These are phyloP conservation scores for Trichocomaceae sp. DNA, from an alignment of 2,329 filamentous ascomycete genomes.

Conservation along the genomic window DNA sequence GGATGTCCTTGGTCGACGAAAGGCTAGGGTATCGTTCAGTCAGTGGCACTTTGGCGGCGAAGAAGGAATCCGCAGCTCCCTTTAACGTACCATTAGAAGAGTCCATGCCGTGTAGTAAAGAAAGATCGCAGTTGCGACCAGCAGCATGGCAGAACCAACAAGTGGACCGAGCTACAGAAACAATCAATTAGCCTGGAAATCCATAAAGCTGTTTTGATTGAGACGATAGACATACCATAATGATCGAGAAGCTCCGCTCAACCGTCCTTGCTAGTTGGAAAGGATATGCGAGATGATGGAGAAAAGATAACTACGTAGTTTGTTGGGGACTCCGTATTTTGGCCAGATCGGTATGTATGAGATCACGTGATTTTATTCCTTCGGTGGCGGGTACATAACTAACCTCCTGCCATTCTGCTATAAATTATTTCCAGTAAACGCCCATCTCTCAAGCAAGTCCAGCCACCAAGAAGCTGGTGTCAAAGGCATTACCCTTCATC, in stretches of 20 bases:
- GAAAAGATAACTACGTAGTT: neutral
- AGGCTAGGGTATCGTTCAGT: constrained; percentile 52
- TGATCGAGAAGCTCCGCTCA: neutral
- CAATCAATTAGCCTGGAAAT: neutral
- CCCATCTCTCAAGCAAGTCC: neutral
- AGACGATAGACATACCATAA: neutral
- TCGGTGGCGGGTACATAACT: constrained; percentile 6
- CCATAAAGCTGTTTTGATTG: neutral
- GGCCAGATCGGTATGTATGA: constrained; percentile 8
- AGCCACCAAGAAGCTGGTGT: constrained; percentile 6
- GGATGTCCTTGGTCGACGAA: constrained; percentile 95
- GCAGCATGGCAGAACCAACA: constrained; percentile 68
- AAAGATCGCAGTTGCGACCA: constrained; percentile 65
- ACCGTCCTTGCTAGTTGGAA: neutral
- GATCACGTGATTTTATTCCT: constrained; percentile 8
- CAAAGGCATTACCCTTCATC: constrained; percentile 1
- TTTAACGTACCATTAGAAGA: constrained; percentile 72
- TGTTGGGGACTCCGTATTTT: neutral
- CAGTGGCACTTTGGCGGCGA: neutral
- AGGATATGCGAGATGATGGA: neutral
- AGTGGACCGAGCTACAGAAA: constrained; percentile 78
- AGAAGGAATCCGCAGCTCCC: neutral
- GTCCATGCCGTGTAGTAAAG: constrained; percentile 98
- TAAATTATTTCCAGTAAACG: neutral
- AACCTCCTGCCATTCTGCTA: neutral